Base-by-base conservation (phyloP, 768 basidiomycete genomes). In the Leccinum pellstonianum region DNA sequence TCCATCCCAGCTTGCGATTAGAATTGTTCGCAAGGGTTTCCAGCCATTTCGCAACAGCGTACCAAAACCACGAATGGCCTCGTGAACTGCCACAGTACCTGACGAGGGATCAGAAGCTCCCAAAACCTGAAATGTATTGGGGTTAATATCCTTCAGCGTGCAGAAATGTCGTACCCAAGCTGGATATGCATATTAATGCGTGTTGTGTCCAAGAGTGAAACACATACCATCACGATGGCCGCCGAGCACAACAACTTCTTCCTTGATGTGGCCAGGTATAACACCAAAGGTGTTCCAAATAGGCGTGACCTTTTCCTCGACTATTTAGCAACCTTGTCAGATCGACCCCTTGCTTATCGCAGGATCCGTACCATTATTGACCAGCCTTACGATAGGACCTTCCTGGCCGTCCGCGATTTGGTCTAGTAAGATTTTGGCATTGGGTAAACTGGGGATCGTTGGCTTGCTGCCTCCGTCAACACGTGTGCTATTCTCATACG, bases 221-320 rank as follows among this genome's bases (percentile, higher is more conserved):
- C 33, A 69, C 81, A 64, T 62, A 86, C 91, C 93, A 76, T 96
- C 94, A 46, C 95, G 84, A 70, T 97, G 95, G 64, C 90, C 89
- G 4, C 95, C 95, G 54, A 98, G 73, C 7, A 97, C 71, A 23
- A 98, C 86, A 3, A 95, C 85, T 72, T 97, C 95, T 67, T 94
- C 87, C 58, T 81, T 81, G 66, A 95, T 83, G 59, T 87, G 84
- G 4, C 94, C 94, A 21, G 93, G 93, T 62, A 96, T 91, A 27
- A 88, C 81, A 23, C 84, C 90, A 79, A 91, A 90, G 14, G 84
- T 81, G 75, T 96, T 97, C 93, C 93, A 97, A 52, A 97, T 93
- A 11, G 94, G 92, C 7, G 85, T 94, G 21, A 95, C 82, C 66
- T 87, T 86, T 41, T 83, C 86, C 57, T 94, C 84, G 43, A 96